Conservation (phyloP, 768 basidiomycete species). For the Epithele typhae region DNA sequence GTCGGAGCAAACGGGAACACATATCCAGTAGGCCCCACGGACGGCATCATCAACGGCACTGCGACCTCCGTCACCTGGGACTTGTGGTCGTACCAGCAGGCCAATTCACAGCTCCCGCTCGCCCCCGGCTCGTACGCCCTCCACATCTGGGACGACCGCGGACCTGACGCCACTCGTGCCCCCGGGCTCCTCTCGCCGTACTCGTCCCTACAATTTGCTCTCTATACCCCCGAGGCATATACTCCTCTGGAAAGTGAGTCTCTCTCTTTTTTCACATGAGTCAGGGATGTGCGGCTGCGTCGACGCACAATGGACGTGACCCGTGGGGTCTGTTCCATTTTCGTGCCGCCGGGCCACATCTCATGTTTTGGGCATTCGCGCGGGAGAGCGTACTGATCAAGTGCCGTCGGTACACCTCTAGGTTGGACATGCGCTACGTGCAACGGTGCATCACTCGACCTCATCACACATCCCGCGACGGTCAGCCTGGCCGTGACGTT, state of each 20-base stretch:
- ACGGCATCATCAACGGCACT: constrained; percentile 66
- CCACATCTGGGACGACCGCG: constrained; percentile 78
- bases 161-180: constrained; percentile 51
- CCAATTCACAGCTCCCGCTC: constrained; percentile 58
- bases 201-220: constrained; percentile 68
- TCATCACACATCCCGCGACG: constrained; percentile 48
- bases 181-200: constrained; percentile 71
- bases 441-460: constrained; percentile 32
- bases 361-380: no score
- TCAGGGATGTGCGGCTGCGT: no score
- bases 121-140: constrained; percentile 76
- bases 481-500: constrained; percentile 51
- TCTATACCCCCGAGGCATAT: constrained; percentile 77
- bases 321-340: no score
- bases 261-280: no score
- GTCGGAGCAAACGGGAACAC: constrained; percentile 85
- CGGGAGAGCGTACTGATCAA: no score
- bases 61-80: constrained; percentile 80
- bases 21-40: constrained; percentile 79
- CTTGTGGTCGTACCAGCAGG: constrained; percentile 67
- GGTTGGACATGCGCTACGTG: constrained; percentile 58
- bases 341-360: no score
- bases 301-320: no score
- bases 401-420: no score
- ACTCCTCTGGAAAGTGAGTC: constrained; percentile 52